These are phyloP conservation scores for Hevea brasiliensis DNA, from an alignment of 345 rosid genomes.

Conservation along the genomic window DNA sequence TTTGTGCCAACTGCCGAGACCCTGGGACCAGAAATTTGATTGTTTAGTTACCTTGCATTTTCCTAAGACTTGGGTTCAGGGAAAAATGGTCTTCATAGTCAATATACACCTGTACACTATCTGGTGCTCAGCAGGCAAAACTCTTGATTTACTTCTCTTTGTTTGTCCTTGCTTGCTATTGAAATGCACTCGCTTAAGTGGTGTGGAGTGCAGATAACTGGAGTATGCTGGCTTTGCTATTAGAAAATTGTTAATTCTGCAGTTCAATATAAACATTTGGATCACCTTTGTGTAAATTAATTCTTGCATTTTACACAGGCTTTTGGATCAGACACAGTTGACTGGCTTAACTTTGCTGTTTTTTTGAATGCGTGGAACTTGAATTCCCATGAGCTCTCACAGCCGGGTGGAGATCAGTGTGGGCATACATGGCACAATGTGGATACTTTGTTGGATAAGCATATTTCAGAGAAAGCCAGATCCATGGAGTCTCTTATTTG, in stretches of 20 bases:
- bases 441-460: slow-evolving; percentile 55
- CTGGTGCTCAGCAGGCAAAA: not conserved
- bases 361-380: slow-evolving; percentile 81
- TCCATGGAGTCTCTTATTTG: slow-evolving; percentile 45
- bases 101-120: too few relatives aligned
- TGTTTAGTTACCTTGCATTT: not conserved
- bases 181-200: not conserved
- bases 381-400: slow-evolving; percentile 50
- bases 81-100: too few relatives aligned
- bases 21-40: not conserved
- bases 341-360: slow-evolving; percentile 83
- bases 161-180: not conserved
- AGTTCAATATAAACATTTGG: not conserved
- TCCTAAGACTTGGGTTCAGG: too few relatives aligned
- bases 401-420: slow-evolving; percentile 27
- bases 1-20: not conserved
- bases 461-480: slow-evolving; percentile 48
- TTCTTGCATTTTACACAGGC: slow-evolving; percentile 44
- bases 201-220: not conserved
- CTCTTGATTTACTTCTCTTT: not conserved
- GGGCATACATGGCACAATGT: slow-evolving; percentile 48
- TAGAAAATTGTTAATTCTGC: not conserved
- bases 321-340: slow-evolving; percentile 61
- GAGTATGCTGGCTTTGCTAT: not conserved
- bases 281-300: not conserved